Conservation (phyloP, 2,329 filamentous ascomycete genomes). For the Hypoxylon sp. region DNA sequence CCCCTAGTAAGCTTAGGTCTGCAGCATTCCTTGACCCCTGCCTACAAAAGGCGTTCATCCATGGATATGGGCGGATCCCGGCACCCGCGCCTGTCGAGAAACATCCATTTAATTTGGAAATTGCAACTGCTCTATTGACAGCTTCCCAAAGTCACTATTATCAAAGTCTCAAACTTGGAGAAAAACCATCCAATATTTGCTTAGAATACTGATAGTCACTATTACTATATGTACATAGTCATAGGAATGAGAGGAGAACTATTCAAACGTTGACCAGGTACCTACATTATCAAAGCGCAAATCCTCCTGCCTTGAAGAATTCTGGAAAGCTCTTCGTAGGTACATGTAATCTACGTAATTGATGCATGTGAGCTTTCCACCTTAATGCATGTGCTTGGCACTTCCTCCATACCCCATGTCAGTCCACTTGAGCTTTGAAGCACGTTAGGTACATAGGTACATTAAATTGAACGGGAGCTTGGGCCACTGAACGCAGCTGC, state of each 20-base stretch:
- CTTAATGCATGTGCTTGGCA: slow-evolving; percentile 33
- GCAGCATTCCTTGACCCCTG: slow-evolving; percentile 31
- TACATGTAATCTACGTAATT: slow-evolving; percentile 38
- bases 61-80: slow-evolving; percentile 7
- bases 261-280: too few relatives aligned
- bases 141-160: background rate
- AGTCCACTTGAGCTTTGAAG: background rate
- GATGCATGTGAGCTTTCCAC: slow-evolving; percentile 30
- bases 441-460: background rate
- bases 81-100: slow-evolving; percentile 36
- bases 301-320: slow-evolving; percentile 20
- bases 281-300: too few relatives aligned
- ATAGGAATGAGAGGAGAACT: too few relatives aligned
- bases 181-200: background rate
- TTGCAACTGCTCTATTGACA: slow-evolving; percentile 19
- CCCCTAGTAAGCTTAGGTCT: slow-evolving; percentile 32
- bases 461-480: slow-evolving; percentile 6
- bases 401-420: too few relatives aligned
- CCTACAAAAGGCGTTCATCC: slow-evolving; percentile 2
- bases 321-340: slow-evolving; percentile 40
- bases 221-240: background rate
- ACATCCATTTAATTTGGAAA: slow-evolving; percentile 19
- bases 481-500: background rate
- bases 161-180: background rate
- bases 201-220: background rate